Evolutionary conservation across 2,329 filamentous ascomycete species (phyloP).

Genomic region (Fusarium oxysporum): DNA sequence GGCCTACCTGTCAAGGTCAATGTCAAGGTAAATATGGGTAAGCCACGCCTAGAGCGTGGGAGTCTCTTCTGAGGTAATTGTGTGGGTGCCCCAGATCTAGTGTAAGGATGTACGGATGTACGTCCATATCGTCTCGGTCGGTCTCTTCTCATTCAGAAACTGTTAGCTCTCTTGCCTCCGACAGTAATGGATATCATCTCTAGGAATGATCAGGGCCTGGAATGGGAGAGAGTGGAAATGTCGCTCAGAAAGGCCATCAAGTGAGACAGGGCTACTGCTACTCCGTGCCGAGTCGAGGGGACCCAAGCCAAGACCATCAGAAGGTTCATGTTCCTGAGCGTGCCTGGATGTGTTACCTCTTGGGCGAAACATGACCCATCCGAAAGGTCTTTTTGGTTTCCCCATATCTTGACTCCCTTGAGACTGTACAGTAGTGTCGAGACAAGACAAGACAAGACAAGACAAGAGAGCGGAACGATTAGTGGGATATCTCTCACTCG

Average conservation of each 20-base stretch:
- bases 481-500: background rate
- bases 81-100: conserved; percentile 22
- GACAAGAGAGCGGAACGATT: conserved; percentile 8
- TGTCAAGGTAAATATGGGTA: background rate
- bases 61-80: background rate
- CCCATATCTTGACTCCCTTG: conserved; percentile 34
- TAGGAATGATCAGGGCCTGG: conserved; percentile 43
- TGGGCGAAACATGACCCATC: conserved; percentile 32
- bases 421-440: background rate
- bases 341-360: conserved; percentile 28
- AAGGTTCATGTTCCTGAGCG: conserved; percentile 33
- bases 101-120: background rate
- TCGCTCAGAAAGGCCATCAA: conserved; percentile 40
- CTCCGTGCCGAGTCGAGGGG: conserved; percentile 31
- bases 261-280: conserved; percentile 22
- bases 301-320: conserved; percentile 34
- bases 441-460: background rate
- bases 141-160: conserved; percentile 4
- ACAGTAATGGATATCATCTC: conserved; percentile 34
- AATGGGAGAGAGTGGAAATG: conserved; percentile 44
- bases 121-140: background rate
- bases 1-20: conserved; percentile 23
- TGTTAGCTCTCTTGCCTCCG: conserved; percentile 36
- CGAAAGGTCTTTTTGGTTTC: conserved; percentile 3
- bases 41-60: conserved; percentile 3